Evolutionary conservation across 1,284 basidiomycete species (phyloP), one percentile per base, ranked within the genome.

Genomic region (Fomitopsis schrenkii): DNA sequence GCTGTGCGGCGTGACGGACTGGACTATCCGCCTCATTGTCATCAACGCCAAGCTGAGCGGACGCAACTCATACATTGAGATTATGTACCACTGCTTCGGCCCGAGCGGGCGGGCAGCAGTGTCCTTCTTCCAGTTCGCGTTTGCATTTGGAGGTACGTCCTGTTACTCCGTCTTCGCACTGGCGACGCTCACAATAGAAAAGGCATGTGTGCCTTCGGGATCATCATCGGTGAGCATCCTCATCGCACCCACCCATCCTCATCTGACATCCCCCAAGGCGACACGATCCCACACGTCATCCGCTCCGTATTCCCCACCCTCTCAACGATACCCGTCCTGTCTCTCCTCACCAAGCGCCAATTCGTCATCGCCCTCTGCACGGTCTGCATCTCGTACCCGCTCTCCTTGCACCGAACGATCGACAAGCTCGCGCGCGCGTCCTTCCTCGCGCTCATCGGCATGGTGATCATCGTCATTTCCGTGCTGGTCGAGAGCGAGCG

Each of bases 21-120:
- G 97, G 97, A 99, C 97, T 3, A 98, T 99, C 63, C 89, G 96
- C 14, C 84, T 99, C 38, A 97, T 98, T 59, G 91, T 96, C 42
- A 76, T 96, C 67, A 98, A 98, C 72, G 96, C 95, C 38, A 99
- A 99, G 78, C 80, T 99, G 62, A 94, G 93, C 68, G 97, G 97
- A 0, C 82, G 92, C 57, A 87, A 86, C 65, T 95, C 94, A 1
- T 99, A 99, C 73, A 97, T 98, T 66, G 97, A 94, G 67, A 94
- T 97, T 64, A 97, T 98, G 95, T 82, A 94, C 71, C 91, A 91
- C 61, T 98, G 95, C 75, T 99, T 97, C 71, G 97, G 97, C 9
- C 77, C 85, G 5, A 88, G 86, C 60, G 95, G 95, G 35, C 85
- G 93, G 57, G 93, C 93, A 3, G 94, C 94, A 0, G 95, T 98